Evolutionary conservation across 208 protist species (phyloP).

Genomic region (Balamuthia mandrillaris): DNA sequence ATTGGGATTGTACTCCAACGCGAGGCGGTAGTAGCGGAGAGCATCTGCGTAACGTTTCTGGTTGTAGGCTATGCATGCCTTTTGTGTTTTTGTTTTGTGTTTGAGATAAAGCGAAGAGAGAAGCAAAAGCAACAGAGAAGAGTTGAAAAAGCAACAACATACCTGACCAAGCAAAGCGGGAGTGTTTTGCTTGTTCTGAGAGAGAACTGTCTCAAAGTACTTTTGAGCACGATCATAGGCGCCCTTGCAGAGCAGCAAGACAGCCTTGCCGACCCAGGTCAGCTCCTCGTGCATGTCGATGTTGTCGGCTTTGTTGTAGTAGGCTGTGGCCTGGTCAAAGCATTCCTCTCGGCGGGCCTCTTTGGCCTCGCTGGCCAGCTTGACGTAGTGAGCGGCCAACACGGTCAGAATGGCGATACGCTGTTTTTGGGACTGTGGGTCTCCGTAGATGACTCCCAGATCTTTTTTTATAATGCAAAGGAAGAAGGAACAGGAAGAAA

Average conservation of each 20-base stretch:
- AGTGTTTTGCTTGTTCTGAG: neutral
- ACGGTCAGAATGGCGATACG: slow-evolving; percentile 54
- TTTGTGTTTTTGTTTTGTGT: too few relatives aligned
- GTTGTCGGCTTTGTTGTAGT: slow-evolving; percentile 45
- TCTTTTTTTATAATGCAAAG: neutral
- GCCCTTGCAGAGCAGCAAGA: slow-evolving; percentile 34
- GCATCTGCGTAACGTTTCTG: slow-evolving; percentile 46
- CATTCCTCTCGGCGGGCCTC: slow-evolving; percentile 27
- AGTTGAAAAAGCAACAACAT: neutral
- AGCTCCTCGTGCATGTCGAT: slow-evolving; percentile 39
- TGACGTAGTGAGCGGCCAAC: slow-evolving; percentile 43
- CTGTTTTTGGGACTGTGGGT: slow-evolving; percentile 39
- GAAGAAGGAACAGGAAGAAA: neutral
- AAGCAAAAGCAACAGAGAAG: too few relatives aligned
- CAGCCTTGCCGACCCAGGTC: slow-evolving; percentile 46
- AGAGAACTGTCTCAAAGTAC: slow-evolving; percentile 35
- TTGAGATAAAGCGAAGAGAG: neutral
- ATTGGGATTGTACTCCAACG: slow-evolving; percentile 37
- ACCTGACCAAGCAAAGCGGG: slow-evolving; percentile 33
- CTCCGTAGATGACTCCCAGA: neutral
- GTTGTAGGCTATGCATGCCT: slow-evolving; percentile 50
- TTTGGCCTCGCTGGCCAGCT: slow-evolving; percentile 4
- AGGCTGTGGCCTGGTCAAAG: slow-evolving; percentile 24
- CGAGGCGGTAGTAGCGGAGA: slow-evolving; percentile 35
- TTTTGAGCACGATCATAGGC: slow-evolving; percentile 35